Base-by-base conservation (phyloP, 1,284 basidiomycete species). In the Leccinum huronense region DNA sequence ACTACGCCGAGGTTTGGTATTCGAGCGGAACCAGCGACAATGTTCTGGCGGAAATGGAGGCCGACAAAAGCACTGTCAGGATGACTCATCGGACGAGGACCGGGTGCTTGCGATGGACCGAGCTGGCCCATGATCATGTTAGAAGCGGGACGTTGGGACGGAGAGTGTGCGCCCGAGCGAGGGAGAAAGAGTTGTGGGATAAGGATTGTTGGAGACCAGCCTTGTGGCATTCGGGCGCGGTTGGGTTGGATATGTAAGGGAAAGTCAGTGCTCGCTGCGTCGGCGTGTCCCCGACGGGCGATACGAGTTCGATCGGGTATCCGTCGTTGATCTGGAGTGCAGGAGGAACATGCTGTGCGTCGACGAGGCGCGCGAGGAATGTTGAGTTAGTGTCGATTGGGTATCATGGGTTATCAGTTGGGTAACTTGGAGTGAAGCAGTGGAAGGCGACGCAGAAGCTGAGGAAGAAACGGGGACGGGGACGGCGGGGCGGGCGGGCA, bases 161-260 rank as follows among this genome's bases (percentile, higher is more conserved):
- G 80, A 30, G 80, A 67, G 61, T 78, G 79, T 13, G 78, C 66
- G 45, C 76, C 76, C 42, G 83, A 79, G 62, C 81, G 81, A 10
- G 84, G 84, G 11, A 9, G 81, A 81, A 23, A 81, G 76, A 23
- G 23, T 23, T 23, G 23, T 23, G 23, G 23, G 23, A 77, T 75
- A 83, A 79, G 73, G 75, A 67, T 79, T 83, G 63, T 67, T 80
- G 69, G 66, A 79, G 71, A 61, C 66, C 66, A 6, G 66, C 62
- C 61, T 77, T 23, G 73, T 2, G 72, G 68, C 56, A 78, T 23
- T 83, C 80, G 1, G 82, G 80, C 2, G 72, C 80, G 2, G 83
- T 83, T 1, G 83, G 4, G 16, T 16, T 86, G 3, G 83, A 81
- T 62, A 87, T 86, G 10, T 71, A 76, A 13, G 86, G 86, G 57